Conservation (phyloP, 2,329 filamentous ascomycete species). For the Arthrobotrys sinensis region DNA sequence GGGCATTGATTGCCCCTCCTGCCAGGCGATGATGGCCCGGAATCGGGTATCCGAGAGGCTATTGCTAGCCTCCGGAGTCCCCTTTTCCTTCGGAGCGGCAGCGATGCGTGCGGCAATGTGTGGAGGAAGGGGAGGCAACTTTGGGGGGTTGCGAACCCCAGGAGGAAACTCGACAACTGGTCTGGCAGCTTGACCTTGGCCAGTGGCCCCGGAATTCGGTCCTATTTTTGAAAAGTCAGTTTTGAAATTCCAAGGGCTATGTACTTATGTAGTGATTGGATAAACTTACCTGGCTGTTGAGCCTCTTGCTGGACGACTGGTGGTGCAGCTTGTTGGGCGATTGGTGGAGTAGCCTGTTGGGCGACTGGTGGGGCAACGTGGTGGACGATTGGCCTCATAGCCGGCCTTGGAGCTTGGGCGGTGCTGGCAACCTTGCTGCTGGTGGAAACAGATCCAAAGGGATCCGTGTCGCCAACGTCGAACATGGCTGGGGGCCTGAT, state of each 20-base stretch:
- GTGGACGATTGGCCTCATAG: neutral
- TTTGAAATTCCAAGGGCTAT: neutral
- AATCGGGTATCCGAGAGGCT: neutral
- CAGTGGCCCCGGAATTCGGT: neutral
- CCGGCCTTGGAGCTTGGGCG: neutral
- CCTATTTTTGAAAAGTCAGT: neutral
- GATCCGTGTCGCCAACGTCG: conserved; percentile 2
- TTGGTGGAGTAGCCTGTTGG: neutral
- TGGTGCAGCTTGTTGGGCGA: neutral
- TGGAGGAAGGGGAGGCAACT: neutral
- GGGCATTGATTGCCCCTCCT: neutral
- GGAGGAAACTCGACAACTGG: no score
- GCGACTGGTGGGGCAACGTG: neutral
- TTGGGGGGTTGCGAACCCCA: neutral
- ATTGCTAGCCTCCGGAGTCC: neutral
- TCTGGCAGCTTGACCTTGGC: no score
- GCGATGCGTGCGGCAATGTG: neutral
- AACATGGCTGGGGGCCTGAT: conserved; percentile 6
- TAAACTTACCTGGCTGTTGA: neutral
- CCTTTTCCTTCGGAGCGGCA: neutral
- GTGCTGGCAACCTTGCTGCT: neutral
- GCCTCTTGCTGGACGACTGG: neutral
- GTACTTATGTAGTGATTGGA: neutral
- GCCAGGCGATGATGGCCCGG: neutral
- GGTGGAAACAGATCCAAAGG: neutral